A percentile compares a stretch with the other conserved stretches of the same genome.
Conservation (phyloP, 2,329 filamentous ascomycete species). For the Botrytis paeoniae region DNA sequence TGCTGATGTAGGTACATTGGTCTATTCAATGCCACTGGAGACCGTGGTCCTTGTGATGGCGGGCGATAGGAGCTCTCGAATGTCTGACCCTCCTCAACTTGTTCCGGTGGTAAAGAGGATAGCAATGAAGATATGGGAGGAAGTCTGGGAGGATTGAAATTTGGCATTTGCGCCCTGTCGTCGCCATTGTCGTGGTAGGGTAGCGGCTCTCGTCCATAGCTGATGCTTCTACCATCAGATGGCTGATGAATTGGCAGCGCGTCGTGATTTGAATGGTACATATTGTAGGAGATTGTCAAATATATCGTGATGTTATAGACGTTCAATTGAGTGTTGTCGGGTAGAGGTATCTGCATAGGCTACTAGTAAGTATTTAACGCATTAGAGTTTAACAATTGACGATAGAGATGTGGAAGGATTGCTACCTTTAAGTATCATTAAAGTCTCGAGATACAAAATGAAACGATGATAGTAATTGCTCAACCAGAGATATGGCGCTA, state of each 20-base stretch:
- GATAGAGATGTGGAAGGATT: neutral
- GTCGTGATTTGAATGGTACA: conserved; percentile 15
- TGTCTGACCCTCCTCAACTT: neutral
- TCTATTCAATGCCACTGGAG: conserved; percentile 7
- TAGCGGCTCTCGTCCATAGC: conserved; percentile 7
- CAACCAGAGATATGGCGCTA: neutral
- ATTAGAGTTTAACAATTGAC: conserved; percentile 13
- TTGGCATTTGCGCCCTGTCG: conserved; percentile 14
- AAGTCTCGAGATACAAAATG: neutral
- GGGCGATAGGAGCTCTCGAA: conserved; percentile 9
- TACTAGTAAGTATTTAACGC: conserved; percentile 13
- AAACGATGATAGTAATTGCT: neutral
- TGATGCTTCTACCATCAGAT: conserved; percentile 6
- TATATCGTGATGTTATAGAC: conserved; percentile 17
- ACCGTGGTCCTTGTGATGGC: conserved; percentile 16
- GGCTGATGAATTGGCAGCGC: conserved; percentile 16
- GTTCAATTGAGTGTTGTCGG: neutral
- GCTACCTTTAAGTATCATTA: conserved; percentile 15
- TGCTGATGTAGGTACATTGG: conserved; percentile 18
- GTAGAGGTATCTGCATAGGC: conserved; percentile 20
- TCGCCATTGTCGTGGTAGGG: conserved; percentile 18
- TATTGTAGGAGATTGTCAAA: conserved; percentile 9
- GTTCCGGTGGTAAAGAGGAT: conserved; percentile 7
- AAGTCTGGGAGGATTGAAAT: conserved; percentile 4
- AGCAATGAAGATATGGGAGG: conserved; percentile 18